Conservation (phyloP, 805 yeast genomes). For the Kodamaea nitidulidarum region DNA sequence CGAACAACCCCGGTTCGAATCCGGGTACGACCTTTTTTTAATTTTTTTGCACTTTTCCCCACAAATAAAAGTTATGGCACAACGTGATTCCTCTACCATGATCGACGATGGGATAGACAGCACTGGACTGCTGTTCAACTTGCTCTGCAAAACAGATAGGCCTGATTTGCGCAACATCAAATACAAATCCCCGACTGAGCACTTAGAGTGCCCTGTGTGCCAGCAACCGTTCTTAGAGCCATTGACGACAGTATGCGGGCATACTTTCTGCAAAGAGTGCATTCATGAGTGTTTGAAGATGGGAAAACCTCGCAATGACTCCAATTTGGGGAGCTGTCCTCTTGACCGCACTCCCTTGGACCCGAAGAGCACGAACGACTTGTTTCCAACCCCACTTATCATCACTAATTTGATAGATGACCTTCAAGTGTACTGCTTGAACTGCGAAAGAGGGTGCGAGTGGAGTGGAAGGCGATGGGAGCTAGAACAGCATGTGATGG, state of each 20-base stretch:
- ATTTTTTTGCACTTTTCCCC: slow-evolving; percentile 4
- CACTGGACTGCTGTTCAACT: slow-evolving; percentile 16
- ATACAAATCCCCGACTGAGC: slow-evolving; percentile 28
- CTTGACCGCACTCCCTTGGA: slow-evolving; percentile 53
- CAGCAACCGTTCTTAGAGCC: slow-evolving; percentile 61
- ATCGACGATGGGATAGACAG: neutral
- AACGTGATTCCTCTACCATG: neutral
- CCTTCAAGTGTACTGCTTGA: slow-evolving; percentile 52
- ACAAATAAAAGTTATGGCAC: neutral
- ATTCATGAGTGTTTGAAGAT: slow-evolving; percentile 21
- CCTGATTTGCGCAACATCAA: slow-evolving; percentile 30
- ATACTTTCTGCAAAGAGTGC: slow-evolving; percentile 16
- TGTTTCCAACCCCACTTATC: slow-evolving; percentile 54
- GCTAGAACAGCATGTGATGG: slow-evolving; percentile 44
- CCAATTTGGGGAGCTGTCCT: slow-evolving; percentile 44
- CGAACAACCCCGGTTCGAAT: slow-evolving; percentile 80
- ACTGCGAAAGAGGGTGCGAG: slow-evolving; percentile 49
- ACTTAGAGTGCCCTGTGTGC: slow-evolving; percentile 57
- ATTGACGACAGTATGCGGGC: slow-evolving; percentile 43
- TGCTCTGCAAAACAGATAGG: slow-evolving; percentile 11
- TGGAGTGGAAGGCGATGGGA: slow-evolving; percentile 60
- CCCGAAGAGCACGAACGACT: slow-evolving; percentile 25
- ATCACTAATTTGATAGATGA: slow-evolving; percentile 60
- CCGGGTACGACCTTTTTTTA: slow-evolving; percentile 64
- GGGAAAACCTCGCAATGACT: slow-evolving; percentile 12